These are phyloP conservation scores for Cercospora sp. DNA, from an alignment of 2,329 filamentous ascomycete genomes.

Conservation along the genomic window DNA sequence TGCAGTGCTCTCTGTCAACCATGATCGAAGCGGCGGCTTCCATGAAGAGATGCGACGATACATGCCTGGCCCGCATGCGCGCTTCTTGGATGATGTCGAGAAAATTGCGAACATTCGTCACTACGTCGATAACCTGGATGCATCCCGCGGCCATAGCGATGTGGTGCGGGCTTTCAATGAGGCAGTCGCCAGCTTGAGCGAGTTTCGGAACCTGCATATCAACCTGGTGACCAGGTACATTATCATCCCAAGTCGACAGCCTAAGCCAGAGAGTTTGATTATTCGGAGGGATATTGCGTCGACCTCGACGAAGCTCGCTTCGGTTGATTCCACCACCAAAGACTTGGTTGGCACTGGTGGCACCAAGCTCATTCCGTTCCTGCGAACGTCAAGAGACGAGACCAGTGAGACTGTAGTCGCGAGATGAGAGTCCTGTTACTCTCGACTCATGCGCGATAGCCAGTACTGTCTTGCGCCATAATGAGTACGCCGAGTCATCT, in stretches of 20 bases:
- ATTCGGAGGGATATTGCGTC: constrained; percentile 48
- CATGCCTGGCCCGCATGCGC: constrained; percentile 55
- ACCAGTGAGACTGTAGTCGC: constrained; percentile 38
- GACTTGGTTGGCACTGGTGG: constrained; percentile 54
- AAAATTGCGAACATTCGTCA: constrained; percentile 48
- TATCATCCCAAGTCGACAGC: constrained; percentile 44
- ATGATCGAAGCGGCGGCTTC: constrained; percentile 35
- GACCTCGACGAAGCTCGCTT: constrained; percentile 44
- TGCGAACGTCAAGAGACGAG: constrained; percentile 55
- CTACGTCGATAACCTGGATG: constrained; percentile 43
- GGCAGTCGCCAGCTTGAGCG: constrained; percentile 47
- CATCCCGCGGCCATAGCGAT: constrained; percentile 28
- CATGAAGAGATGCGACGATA: constrained; percentile 54
- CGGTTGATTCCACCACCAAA: constrained; percentile 36
- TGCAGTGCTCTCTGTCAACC: constrained; percentile 53
- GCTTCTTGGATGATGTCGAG: constrained; percentile 52
- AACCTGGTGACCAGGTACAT: constrained; percentile 57
- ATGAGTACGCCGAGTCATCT: not conserved
- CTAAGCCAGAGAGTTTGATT: constrained; percentile 29
- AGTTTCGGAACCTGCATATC: constrained; percentile 55
- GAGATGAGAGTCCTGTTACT: not conserved
- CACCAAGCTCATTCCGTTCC: constrained; percentile 55
- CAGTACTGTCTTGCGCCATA: accelerated
- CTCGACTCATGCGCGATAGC: not conserved
- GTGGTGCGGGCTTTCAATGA: constrained; percentile 50